phyloP scores from a whole-genome alignment of 768 basidiomycete species.

The Trametes meyenii region DNA sequence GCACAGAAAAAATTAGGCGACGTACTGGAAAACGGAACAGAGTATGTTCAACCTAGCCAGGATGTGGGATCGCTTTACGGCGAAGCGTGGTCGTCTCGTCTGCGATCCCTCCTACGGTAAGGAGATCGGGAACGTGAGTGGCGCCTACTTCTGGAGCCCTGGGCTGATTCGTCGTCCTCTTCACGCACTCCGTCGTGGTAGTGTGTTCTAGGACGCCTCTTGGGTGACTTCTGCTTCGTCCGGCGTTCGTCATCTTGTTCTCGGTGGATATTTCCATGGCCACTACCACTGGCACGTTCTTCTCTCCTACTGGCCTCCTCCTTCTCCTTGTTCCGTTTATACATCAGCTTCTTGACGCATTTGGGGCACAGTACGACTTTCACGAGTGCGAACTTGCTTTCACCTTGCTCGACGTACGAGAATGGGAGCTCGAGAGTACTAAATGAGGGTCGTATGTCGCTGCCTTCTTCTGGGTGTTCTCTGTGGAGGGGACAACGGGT shows the following conservation, averaged over 20 bases:
- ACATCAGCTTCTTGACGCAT: slow-evolving; percentile 85
- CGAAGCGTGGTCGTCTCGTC: too few relatives aligned
- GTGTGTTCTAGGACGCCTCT: not conserved
- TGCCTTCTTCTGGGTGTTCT: slow-evolving; percentile 26
- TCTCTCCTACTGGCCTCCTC: slow-evolving; percentile 23
- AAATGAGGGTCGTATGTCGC: slow-evolving; percentile 39
- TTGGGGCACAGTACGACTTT: slow-evolving; percentile 85
- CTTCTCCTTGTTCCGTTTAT: slow-evolving; percentile 76
- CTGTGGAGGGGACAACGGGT: slow-evolving; percentile 74
- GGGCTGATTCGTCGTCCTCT: not conserved
- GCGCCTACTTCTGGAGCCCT: slow-evolving; percentile 17
- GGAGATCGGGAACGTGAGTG: slow-evolving; percentile 37
- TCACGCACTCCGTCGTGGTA: not conserved
- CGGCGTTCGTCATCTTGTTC: not conserved
- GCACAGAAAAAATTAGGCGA: too few relatives aligned
- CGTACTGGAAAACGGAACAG: too few relatives aligned
- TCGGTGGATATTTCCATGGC: not conserved
- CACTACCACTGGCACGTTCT: not conserved
- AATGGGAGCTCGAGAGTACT: slow-evolving; percentile 90
- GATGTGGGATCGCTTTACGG: too few relatives aligned
- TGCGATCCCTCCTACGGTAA: not conserved
- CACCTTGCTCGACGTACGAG: slow-evolving; percentile 79
- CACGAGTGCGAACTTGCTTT: slow-evolving; percentile 78
- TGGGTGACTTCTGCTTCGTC: not conserved
- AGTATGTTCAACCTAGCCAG: too few relatives aligned